Evolutionary conservation across 257 asterid genomes (phyloP).

Genomic region (Primulina huaijiensis): DNA sequence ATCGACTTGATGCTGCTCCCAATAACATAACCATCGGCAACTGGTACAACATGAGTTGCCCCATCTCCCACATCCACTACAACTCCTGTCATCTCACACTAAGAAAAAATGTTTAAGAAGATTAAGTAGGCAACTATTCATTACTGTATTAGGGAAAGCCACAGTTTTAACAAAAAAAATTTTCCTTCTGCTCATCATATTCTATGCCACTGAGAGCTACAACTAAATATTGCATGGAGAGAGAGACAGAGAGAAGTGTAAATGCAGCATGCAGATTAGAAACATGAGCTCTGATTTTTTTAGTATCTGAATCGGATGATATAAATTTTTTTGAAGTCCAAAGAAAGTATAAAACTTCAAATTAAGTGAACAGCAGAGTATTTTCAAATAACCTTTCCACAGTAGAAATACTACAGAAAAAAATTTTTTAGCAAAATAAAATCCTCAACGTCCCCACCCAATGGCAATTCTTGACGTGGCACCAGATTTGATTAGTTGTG

Average conservation of each 20-base stretch:
- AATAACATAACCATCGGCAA: conserved; percentile 95
- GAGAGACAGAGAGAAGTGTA: not conserved
- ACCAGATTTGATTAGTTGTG: not conserved
- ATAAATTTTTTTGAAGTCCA: not conserved
- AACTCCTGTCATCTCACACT: conserved; percentile 99
- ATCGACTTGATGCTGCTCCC: conserved; percentile 96
- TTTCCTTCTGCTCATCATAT: not conserved
- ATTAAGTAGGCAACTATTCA: conserved; percentile 26
- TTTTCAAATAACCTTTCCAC: not conserved
- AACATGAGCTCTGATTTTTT: not conserved
- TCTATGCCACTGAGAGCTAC: not conserved
- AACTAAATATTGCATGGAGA: not conserved
- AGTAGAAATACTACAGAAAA: not conserved
- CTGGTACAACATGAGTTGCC: conserved; percentile 96
- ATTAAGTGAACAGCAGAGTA: not conserved
- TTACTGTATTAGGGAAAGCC: conserved; percentile 9
- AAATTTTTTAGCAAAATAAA: not conserved
- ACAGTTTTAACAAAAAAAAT: conserved; percentile 14
- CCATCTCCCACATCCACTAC: conserved; percentile 98
- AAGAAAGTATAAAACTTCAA: not conserved
- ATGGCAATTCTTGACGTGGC: not conserved
- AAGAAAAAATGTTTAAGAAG: conserved; percentile 30
- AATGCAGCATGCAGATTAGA: not conserved
- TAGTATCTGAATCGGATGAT: not conserved
- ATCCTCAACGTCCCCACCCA: conserved; percentile 9